Conservation (phyloP, 257 asterid species). For the Solanum arcanum region DNA sequence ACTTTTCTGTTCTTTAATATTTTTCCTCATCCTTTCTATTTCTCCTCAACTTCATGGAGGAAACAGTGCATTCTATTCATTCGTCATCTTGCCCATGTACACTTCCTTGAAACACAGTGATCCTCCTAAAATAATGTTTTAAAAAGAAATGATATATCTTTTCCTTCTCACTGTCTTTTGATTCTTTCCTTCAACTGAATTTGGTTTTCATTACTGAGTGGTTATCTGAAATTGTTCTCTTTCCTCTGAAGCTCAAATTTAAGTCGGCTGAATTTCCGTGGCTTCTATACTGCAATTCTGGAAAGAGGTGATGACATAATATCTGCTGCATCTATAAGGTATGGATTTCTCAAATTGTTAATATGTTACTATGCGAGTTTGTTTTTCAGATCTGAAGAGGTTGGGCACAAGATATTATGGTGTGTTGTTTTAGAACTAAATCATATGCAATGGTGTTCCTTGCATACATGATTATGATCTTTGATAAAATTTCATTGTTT, state of each 20-base stretch:
- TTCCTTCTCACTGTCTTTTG: background rate
- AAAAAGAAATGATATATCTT: background rate
- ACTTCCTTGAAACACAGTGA: background rate
- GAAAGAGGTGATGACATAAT: constrained; percentile 12
- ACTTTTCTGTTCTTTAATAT: background rate
- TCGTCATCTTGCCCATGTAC: background rate
- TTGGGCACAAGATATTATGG: background rate
- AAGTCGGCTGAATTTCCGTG: constrained; percentile 2
- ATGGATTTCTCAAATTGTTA: background rate
- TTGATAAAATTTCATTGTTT: background rate
- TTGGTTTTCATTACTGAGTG: background rate
- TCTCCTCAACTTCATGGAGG: background rate
- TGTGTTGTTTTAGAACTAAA: background rate
- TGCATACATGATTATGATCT: background rate
- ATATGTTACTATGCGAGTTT: background rate
- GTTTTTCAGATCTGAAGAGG: background rate
- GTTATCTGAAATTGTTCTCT: background rate
- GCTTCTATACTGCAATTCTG: constrained; percentile 6
- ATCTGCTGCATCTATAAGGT: constrained; percentile 16
- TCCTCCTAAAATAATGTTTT: background rate
- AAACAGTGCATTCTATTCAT: background rate
- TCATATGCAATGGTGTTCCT: background rate
- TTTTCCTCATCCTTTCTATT: background rate
- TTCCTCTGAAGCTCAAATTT: constrained; percentile 5
- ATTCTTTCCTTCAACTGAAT: background rate